Evolutionary conservation across 495 filamentous ascomycete species (phyloP).

Genomic region (Bacidia gigantensis): DNA sequence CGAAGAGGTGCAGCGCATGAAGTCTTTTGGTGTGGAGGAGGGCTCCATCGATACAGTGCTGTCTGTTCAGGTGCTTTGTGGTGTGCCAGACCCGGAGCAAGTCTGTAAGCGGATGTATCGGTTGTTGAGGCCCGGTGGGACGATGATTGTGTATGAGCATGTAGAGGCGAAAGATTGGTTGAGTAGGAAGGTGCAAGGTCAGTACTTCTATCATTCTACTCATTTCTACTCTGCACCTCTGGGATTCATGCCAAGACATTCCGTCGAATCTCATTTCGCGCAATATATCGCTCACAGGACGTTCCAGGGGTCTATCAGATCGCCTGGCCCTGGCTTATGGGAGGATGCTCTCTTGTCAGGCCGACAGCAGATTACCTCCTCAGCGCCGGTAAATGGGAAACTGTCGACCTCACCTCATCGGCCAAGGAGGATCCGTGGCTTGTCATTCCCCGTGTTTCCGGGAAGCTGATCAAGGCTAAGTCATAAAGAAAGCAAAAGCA

Average conservation of each 20-base stretch:
- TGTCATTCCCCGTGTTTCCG: slow-evolving; percentile 11
- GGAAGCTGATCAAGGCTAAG: slow-evolving; percentile 11
- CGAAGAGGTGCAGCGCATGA: slow-evolving; percentile 34
- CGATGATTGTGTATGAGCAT: slow-evolving; percentile 61
- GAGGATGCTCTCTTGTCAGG: slow-evolving; percentile 12
- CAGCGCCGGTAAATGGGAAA: slow-evolving; percentile 14
- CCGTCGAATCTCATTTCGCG: background rate
- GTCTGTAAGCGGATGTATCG: slow-evolving; percentile 46
- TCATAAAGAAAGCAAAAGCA: too few species aligned
- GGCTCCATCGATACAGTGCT: slow-evolving; percentile 54
- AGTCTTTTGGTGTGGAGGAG: slow-evolving; percentile 31
- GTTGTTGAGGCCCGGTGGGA: slow-evolving; percentile 51
- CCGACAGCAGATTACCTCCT: slow-evolving; percentile 9
- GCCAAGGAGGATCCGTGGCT: slow-evolving; percentile 10
- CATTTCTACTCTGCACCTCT: background rate
- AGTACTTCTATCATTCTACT: background rate
- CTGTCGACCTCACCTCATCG: slow-evolving; percentile 6
- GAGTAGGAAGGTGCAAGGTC: slow-evolving; percentile 11
- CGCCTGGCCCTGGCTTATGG: slow-evolving; percentile 13
- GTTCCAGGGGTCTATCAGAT: slow-evolving; percentile 10
- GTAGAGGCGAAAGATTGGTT: slow-evolving; percentile 26
- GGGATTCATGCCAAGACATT: background rate
- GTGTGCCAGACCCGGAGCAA: slow-evolving; percentile 46
- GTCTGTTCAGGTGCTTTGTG: slow-evolving; percentile 57
- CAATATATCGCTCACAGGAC: background rate